A percentile compares a stretch with the other conserved stretches of the same genome.
Conservation (phyloP, 73 alveolate species). For the Paramecium caudatum region DNA sequence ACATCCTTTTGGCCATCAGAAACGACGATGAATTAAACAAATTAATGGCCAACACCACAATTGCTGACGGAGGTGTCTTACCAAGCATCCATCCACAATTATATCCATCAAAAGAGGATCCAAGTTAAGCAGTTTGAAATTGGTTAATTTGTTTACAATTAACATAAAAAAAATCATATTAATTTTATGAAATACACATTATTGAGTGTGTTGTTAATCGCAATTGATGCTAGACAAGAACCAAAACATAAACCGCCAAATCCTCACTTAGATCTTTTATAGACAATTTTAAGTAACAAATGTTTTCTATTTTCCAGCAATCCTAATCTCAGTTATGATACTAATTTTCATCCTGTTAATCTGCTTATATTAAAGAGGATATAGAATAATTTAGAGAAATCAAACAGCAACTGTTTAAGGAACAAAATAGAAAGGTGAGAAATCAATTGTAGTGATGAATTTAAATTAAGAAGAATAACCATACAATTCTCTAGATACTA, state of each 20-base stretch:
- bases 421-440: no score
- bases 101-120: slow-evolving; percentile 66
- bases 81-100: slow-evolving; percentile 82
- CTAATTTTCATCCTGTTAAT: not conserved
- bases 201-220: not conserved
- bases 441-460: no score
- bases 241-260: not conserved
- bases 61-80: slow-evolving; percentile 90
- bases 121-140: slow-evolving; percentile 63
- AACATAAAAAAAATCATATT: not conserved
- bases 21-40: slow-evolving; percentile 90
- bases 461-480: no score
- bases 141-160: not conserved
- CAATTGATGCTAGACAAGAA: not conserved
- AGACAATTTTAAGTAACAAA: not conserved
- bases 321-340: not conserved
- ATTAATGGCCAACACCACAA: slow-evolving; percentile 83
- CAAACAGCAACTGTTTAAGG: no score
- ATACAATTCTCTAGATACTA: no score
- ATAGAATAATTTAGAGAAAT: slow-evolving; percentile 13
- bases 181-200: not conserved
- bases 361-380: slow-evolving; percentile 13
- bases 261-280: not conserved
- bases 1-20: slow-evolving; percentile 88
- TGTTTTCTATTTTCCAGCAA: not conserved